Base-by-base conservation (phyloP, 208 protist species). In the Willaertia magna region DNA sequence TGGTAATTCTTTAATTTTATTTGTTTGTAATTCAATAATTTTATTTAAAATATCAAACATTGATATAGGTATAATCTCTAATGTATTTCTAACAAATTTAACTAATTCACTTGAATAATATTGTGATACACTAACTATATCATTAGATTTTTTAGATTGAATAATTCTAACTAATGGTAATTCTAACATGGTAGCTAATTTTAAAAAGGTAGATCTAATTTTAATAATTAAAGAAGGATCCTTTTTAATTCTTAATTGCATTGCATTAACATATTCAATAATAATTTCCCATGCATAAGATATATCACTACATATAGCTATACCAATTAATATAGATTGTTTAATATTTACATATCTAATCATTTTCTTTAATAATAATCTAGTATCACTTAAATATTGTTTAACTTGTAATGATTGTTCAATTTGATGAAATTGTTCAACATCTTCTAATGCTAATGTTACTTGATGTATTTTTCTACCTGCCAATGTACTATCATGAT, bases 221-320 rank as follows among this genome's bases (percentile, higher is more conserved):
- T 97, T 95, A 61, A 98, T 91, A 9, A 97, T 93, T 40, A 95
- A 88, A 12, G 89, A 91, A 20, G 96, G 96, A 59, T 96, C 85
- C n/a, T 91, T 85, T 86, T 94, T 96, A 79, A 99, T 98, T 83
- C 90, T 91, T 12, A 81, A 89, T 87, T 99, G 98, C 89, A 99
- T 97, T 40, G 94, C 91, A 7, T 90, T 84, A 22, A 98, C 93
- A 83, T 96, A 97, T 14, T 91, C 87, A 22, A 92, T 85, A 61
- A 99, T 93, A n/a, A 94, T 89, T 75, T 97, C 91, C 95, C 96
- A 99, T 3, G 95, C 96, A 89, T 99, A 99, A 0, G 95, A 96
- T 30, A 99, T 88, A 89, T 99, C 98, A 20, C 92, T 91, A 12
- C 98, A 91, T 39, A 95, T 93, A 40, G 90, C 87, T 9, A 99